Evolutionary conservation across 768 basidiomycete genomes (phyloP).

Genomic region (Dacryopinax spathularia): DNA sequence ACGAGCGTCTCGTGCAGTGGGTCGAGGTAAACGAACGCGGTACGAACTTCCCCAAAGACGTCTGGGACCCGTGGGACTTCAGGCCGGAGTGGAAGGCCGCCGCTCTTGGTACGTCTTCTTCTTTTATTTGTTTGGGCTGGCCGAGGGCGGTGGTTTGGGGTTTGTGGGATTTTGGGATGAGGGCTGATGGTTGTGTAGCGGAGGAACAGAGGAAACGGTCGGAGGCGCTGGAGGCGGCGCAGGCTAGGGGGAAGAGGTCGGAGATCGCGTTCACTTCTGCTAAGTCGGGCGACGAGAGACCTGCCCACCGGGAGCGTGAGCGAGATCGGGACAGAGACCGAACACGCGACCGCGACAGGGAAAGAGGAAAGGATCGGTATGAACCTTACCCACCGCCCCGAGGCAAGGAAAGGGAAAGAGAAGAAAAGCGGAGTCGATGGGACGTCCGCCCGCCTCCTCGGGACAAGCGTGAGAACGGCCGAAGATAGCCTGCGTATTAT

Average conservation of each 20-base stretch:
- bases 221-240: constrained; percentile 42
- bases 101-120: constrained; percentile 48
- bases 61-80: constrained; percentile 62
- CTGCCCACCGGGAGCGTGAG: not conserved
- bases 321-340: not conserved
- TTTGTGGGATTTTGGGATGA: not conserved
- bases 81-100: constrained; percentile 60
- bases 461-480: not conserved
- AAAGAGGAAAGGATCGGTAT: not conserved
- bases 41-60: constrained; percentile 58
- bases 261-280: constrained; percentile 46
- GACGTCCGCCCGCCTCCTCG: not conserved
- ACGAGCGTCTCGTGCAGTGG: constrained; percentile 87
- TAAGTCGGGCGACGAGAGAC: not conserved
- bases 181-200: constrained; percentile 30
- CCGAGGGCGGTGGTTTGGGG: not conserved
- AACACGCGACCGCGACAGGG: not conserved
- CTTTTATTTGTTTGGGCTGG: not conserved
- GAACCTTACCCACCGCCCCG: not conserved
- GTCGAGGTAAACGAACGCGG: constrained; percentile 77
- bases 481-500: constrained; percentile 7
- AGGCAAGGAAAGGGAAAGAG: not conserved
- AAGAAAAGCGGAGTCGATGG: not conserved
- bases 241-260: constrained; percentile 41
- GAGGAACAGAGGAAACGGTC: constrained; percentile 46